A percentile compares a stretch with the other conserved stretches of the same genome.
phyloP scores from a whole-genome alignment of 768 basidiomycete species.

The Boletus reticuloceps region DNA sequence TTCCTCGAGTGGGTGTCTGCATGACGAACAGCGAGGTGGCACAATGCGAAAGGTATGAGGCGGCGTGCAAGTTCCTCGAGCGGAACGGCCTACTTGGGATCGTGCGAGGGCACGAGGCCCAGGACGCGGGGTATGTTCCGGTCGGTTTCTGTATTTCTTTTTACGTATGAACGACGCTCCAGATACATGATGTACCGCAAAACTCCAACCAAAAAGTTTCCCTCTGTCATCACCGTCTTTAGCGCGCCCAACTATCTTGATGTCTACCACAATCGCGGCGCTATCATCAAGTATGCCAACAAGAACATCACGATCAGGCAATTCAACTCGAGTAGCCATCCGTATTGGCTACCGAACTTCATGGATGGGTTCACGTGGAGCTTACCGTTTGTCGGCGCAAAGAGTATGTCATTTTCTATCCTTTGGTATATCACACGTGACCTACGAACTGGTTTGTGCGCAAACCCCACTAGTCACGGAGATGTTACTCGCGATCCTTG shows the following conservation, averaged over 20 bases:
- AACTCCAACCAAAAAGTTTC: constrained; percentile 93
- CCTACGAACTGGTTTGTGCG: not conserved
- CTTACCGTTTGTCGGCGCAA: constrained; percentile 95
- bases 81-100: constrained; percentile 87
- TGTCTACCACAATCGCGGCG: constrained; percentile 95
- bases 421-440: not conserved
- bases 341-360: constrained; percentile 97
- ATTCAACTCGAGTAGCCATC: constrained; percentile 76
- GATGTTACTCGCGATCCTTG: constrained; percentile 93
- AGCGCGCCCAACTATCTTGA: constrained; percentile 98
- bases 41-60: constrained; percentile 60
- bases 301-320: constrained; percentile 96
- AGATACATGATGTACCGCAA: constrained; percentile 95
- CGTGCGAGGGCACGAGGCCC: constrained; percentile 96
- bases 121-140: constrained; percentile 81
- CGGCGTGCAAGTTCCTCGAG: constrained; percentile 92
- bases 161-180: not conserved
- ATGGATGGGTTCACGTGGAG: constrained; percentile 99
- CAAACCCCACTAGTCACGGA: constrained; percentile 69
- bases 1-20: not conserved
- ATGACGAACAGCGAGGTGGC: constrained; percentile 1
- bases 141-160: not conserved
- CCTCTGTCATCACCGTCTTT: constrained; percentile 97
- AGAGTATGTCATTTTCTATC: constrained; percentile 62
- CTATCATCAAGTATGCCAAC: constrained; percentile 95